These are phyloP conservation scores for Urostyla sp. DNA, from an alignment of 73 alveolate species.

Conservation along the genomic window DNA sequence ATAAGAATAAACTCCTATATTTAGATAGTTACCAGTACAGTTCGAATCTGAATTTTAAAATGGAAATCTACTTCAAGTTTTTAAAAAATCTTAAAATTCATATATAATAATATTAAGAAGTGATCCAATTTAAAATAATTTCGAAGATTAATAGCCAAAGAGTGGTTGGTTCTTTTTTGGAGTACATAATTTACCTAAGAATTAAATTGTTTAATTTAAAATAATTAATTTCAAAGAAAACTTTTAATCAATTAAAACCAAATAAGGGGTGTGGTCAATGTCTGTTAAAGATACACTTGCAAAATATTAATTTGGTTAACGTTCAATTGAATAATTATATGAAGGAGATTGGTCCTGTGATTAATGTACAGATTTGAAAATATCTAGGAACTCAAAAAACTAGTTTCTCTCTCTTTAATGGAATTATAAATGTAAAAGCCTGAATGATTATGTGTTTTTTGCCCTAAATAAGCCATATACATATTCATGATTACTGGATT, in stretches of 20 bases:
- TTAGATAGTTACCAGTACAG: conserved; percentile 17
- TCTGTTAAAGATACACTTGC: background rate
- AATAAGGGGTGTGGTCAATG: conserved; percentile 37
- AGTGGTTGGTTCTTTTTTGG: conserved; percentile 38
- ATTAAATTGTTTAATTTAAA: conserved; percentile 26
- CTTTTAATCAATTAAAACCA: conserved; percentile 1
- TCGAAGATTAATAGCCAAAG: too few species aligned
- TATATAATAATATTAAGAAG: conserved; percentile 14
- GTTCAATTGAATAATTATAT: too few species aligned
- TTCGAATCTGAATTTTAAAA: conserved; percentile 33
- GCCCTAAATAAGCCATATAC: conserved; percentile 30
- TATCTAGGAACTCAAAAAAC: conserved; percentile 4
- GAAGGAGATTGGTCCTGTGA: conserved; percentile 9
- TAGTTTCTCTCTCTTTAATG: conserved; percentile 8
- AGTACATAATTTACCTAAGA: conserved; percentile 7
- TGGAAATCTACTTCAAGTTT: conserved; percentile 31
- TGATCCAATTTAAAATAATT: conserved; percentile 14
- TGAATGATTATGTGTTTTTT: conserved; percentile 25
- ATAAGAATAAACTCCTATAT: too few species aligned
- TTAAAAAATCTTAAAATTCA: background rate
- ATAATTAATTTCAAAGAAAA: conserved; percentile 28
- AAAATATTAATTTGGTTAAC: too few species aligned
- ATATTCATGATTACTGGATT: conserved; percentile 3
- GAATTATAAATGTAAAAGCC: background rate
- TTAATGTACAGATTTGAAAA: conserved; percentile 3